Evolutionary conservation across 192 early-diverging fungal species (phyloP).

Genomic region (Coemansia sp.): DNA sequence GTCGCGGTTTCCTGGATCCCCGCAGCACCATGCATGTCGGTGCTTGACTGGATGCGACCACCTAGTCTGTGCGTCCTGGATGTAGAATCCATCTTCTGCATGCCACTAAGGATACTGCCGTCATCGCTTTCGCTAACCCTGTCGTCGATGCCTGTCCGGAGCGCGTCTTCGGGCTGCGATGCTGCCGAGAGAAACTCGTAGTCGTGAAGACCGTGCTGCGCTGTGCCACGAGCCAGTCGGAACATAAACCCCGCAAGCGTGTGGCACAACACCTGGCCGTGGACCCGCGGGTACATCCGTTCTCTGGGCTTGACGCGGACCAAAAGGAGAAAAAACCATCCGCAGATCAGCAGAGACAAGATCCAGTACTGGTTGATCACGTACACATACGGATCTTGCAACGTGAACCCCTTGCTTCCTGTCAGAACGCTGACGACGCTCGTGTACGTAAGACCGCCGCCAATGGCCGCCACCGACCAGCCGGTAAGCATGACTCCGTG

Average conservation of each 20-base stretch:
- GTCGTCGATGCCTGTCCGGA: neutral
- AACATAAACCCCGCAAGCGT: conserved; percentile 58
- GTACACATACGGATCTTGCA: conserved; percentile 59
- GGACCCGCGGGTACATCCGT: conserved; percentile 65
- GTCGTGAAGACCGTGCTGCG: conserved; percentile 48
- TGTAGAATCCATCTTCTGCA: neutral
- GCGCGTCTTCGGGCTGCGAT: neutral
- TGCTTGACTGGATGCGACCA: conserved; percentile 10
- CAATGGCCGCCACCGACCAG: conserved; percentile 76
- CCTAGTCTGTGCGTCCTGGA: neutral
- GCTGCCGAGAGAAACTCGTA: conserved; percentile 40
- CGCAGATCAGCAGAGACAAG: conserved; percentile 60
- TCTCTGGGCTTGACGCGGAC: conserved; percentile 66
- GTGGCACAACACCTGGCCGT: conserved; percentile 64
- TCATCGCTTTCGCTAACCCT: neutral
- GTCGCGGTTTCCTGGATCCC: conserved; percentile 11
- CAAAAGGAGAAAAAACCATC: conserved; percentile 60
- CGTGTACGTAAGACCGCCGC: conserved; percentile 71
- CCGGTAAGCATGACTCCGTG: conserved; percentile 78
- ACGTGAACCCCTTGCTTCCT: conserved; percentile 38
- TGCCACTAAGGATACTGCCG: conserved; percentile 6
- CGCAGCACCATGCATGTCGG: neutral
- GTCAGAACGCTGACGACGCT: conserved; percentile 60
- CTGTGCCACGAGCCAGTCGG: conserved; percentile 47
- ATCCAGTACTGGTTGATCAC: conserved; percentile 74